These are phyloP conservation scores for Wickerhamiella azyma DNA, from an alignment of 805 yeast genomes.

Conservation along the genomic window DNA sequence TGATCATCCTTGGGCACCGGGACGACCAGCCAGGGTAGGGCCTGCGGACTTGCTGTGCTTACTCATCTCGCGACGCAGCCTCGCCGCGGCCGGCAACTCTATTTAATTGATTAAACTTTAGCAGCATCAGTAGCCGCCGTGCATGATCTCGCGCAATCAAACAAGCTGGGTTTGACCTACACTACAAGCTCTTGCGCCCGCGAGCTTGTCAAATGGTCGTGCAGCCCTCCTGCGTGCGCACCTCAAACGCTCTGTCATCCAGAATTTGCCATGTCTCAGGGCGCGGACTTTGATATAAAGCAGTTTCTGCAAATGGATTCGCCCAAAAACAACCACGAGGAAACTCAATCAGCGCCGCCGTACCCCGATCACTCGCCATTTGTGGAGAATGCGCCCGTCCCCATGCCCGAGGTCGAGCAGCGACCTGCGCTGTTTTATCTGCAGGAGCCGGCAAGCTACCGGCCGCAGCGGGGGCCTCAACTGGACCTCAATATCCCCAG, in stretches of 20 bases:
- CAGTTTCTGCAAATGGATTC: not conserved
- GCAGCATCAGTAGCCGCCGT: no score
- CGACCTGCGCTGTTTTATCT: not conserved
- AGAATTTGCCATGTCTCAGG: not conserved
- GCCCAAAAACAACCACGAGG: not conserved
- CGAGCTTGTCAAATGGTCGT: no score
- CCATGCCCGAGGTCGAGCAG: not conserved
- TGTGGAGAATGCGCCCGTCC: not conserved
- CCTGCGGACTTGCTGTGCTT: no score
- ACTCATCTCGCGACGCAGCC: no score
- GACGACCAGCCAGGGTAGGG: no score
- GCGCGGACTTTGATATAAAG: not conserved
- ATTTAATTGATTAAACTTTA: no score
- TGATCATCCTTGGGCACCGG: no score
- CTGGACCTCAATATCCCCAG: slow-evolving; percentile 5
- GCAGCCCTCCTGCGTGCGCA: no score
- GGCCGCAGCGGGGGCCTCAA: not conserved
- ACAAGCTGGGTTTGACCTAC: no score
- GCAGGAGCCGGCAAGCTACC: not conserved
- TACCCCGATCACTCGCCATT: not conserved
- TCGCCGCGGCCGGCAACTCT: no score
- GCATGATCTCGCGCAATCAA: no score
- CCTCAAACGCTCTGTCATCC: not conserved
- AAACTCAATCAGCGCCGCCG: not conserved
- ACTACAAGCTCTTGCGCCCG: no score